A percentile compares a stretch with the other conserved stretches of the same genome.
Evolutionary conservation across 805 yeast species (phyloP).

Genomic region (Spencermartinsiella europaea): DNA sequence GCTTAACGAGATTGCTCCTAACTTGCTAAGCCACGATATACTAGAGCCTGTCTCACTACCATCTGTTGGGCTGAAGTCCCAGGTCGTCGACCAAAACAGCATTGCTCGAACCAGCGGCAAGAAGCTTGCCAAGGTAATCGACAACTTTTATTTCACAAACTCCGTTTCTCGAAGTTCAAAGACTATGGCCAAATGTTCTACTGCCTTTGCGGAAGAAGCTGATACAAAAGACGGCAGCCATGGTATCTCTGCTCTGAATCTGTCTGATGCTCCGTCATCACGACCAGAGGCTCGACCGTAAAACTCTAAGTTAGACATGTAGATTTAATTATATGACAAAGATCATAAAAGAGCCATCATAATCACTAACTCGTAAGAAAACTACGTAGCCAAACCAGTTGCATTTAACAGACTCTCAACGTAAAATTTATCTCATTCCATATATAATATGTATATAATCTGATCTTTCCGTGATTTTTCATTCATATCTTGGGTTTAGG

Average conservation of each 20-base stretch:
- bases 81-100: conserved; percentile 32
- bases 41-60: conserved; percentile 56
- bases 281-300: background rate
- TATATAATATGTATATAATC: background rate
- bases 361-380: background rate
- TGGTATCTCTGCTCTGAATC: background rate
- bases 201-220: conserved; percentile 31
- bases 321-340: background rate
- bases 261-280: background rate
- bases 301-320: background rate
- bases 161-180: conserved; percentile 82
- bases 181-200: conserved; percentile 84
- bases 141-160: conserved; percentile 83
- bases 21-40: conserved; percentile 67
- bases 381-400: background rate
- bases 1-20: conserved; percentile 74
- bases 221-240: background rate
- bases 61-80: conserved; percentile 49
- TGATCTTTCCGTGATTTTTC: background rate
- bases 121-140: conserved; percentile 63
- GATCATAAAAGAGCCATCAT: background rate
- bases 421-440: background rate
- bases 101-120: conserved; percentile 41
- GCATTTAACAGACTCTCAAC: background rate
- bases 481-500: background rate